Evolutionary conservation across 2,329 filamentous ascomycete genomes (phyloP), one percentile per base, ranked within the genome.

Genomic region (Diaporthe destruens): DNA sequence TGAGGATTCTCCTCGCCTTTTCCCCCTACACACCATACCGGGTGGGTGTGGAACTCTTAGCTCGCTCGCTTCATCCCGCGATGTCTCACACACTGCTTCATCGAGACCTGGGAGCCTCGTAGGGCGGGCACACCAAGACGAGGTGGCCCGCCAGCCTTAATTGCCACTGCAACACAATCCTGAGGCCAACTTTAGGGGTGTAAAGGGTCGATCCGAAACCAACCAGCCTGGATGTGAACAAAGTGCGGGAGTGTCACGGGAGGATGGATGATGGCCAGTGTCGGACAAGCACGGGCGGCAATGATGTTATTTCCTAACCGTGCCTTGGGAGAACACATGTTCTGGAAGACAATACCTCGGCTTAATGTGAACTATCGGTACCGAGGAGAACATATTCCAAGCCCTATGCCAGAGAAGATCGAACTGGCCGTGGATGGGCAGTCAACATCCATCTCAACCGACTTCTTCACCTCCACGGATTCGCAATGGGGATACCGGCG

Each of bases 11-110:
- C 3, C 29, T 39, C 32, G n/a, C 25, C 32, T 20, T 32, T n/a
- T 18, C 29, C 23, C 25, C 20, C 25, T 39, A 11, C 36, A 39
- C 36, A 39, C 36, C 36, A 42, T 29, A 18, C 4, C 29, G n/a
- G 23, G 44, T 51, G 32, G 20, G 32, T 51, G 44, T 14, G 44
- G 11, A 39, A 2, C 47, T 66, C 14, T 39, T 39, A 32, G 47
- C 32, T 25, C 51, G 47, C 61, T 53, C 44, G 61, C 61, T 39
- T 66, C 61, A 44, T 66, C 61, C 47, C 61, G 44, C 29, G 32
- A 34, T 66, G 47, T 53, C 47, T 25, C 47, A 53, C 61, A 53
- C 47, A 12, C 3, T 66, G 61, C 47, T 20, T 34, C 61, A 20
- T 51, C 44, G 44, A n/a, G n/a, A 25, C 61, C 47, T 23, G 47